These are phyloP conservation scores for Scleroderma citrinum DNA, from an alignment of 768 basidiomycete species.

Conservation along the genomic window DNA sequence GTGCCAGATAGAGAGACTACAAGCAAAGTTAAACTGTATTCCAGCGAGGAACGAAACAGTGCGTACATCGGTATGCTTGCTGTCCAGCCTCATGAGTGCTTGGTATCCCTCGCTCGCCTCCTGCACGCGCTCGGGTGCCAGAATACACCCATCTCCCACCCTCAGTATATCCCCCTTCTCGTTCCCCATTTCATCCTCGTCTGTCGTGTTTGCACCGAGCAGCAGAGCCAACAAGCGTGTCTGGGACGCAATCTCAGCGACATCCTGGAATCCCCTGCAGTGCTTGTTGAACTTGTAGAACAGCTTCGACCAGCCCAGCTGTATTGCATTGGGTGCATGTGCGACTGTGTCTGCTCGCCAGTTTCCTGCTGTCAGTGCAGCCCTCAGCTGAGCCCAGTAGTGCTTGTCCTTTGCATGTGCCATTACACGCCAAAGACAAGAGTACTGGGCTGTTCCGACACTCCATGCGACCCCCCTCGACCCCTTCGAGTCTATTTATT, in stretches of 20 bases:
- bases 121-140: slow-evolving; percentile 48
- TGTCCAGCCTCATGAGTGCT: slow-evolving; percentile 42
- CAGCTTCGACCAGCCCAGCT: slow-evolving; percentile 70
- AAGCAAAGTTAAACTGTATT: neutral
- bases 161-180: slow-evolving; percentile 29
- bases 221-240: slow-evolving; percentile 60
- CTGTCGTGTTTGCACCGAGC: slow-evolving; percentile 39
- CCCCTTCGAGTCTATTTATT: no score
- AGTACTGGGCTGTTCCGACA: neutral
- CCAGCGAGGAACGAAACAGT: neutral
- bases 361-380: slow-evolving; percentile 63
- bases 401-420: slow-evolving; percentile 58
- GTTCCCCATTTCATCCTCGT: slow-evolving; percentile 53
- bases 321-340: slow-evolving; percentile 45
- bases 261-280: slow-evolving; percentile 52
- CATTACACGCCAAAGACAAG: slow-evolving; percentile 23
- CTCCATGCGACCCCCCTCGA: slow-evolving; percentile 5
- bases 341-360: slow-evolving; percentile 65
- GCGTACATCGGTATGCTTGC: slow-evolving; percentile 56
- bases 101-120: slow-evolving; percentile 56
- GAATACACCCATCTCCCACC: slow-evolving; percentile 50
- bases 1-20: slow-evolving; percentile 60
- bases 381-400: slow-evolving; percentile 73
- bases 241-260: slow-evolving; percentile 61
- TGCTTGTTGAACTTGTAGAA: slow-evolving; percentile 87